Evolutionary conservation across 768 basidiomycete species (phyloP).

Genomic region (Termitomyces sp.): DNA sequence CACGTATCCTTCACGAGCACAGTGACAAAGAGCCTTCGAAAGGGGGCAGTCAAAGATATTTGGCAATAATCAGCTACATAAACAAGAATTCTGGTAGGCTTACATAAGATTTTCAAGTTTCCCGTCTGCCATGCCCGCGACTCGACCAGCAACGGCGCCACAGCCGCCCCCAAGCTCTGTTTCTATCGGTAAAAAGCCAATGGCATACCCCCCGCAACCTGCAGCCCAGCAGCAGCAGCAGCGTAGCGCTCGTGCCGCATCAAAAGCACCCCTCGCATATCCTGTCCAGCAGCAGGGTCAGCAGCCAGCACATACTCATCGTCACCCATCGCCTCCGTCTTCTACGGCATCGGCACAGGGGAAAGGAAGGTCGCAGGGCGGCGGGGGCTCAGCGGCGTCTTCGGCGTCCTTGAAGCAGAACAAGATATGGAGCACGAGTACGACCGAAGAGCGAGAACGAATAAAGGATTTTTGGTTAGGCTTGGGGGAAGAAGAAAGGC

Average conservation of each 20-base stretch:
- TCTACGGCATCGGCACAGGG: slow-evolving; percentile 31
- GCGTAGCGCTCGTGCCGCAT: slow-evolving; percentile 44
- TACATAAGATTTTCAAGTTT: slow-evolving; percentile 26
- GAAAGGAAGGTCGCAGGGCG: slow-evolving; percentile 33
- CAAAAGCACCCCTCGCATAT: slow-evolving; percentile 43
- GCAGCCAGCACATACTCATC: slow-evolving; percentile 31
- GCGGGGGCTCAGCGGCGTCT: slow-evolving; percentile 22
- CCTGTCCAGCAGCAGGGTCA: slow-evolving; percentile 29
- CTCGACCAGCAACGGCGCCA: slow-evolving; percentile 21
- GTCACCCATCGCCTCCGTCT: slow-evolving; percentile 47
- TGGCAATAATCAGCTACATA: slow-evolving; percentile 12
- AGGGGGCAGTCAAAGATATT: slow-evolving; percentile 7
- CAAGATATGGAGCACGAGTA: slow-evolving; percentile 95
- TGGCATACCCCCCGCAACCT: slow-evolving; percentile 60
- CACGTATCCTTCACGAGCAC: not conserved
- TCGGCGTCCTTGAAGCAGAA: slow-evolving; percentile 45
- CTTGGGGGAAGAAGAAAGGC: slow-evolving; percentile 86
- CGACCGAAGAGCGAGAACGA: slow-evolving; percentile 89
- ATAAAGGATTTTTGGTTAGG: slow-evolving; percentile 99
- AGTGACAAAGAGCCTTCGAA: not conserved
- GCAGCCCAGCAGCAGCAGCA: slow-evolving; percentile 33
- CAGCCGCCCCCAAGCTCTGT: slow-evolving; percentile 66
- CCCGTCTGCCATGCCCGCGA: slow-evolving; percentile 22
- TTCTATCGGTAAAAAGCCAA: slow-evolving; percentile 90
- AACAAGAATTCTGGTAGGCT: slow-evolving; percentile 15